Base-by-base conservation (phyloP, 192 early-diverging fungal species). In the Oehlia diaphana region DNA sequence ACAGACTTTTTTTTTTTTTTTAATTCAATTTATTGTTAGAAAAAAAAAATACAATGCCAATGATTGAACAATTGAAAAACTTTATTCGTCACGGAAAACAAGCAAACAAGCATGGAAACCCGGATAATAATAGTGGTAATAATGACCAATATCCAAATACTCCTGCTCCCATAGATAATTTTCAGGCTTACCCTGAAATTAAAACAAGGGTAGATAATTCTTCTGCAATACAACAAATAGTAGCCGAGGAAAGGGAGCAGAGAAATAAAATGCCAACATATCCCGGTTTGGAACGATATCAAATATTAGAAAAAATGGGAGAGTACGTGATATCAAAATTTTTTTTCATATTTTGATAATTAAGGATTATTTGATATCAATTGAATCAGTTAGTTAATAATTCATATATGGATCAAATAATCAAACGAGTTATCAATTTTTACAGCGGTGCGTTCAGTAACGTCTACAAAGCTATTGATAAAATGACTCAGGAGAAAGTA, bases 371-470 rank as follows among this genome's bases (percentile, higher is more conserved):
- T 42, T 6, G 10, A 47, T 47, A 12, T 47, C 44, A 47, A 44
- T 44, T 44, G 42, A 44, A 44, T 44, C 9, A 44, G 9, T 44
- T 44, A 44, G 42, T 44, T 44, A 8, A 9, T 58, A 19, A 19
- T 19, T 4, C 31, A 31, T 31, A 31, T 21, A 58, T 58, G 16
- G 19, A 58, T 58, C 53, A 58, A 50, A 58, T 58, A 58, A 58
- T 58, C 14, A 58, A 19, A 58, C 19, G 19, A 58, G 4, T 21
- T 21, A 21, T 21, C 16, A 58, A 58, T 74, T 66, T 63, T 67
- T 62, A 64, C 88, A 94, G 93, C 82, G 95, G 95, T 47, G 95
- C 95, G 21, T 96, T 96, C 85, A 93, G 92, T 72, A 92, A 91
- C 79, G 95, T 96, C 14, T 95, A 93, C 86, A 89, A 90, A 77